Base-by-base conservation (phyloP, 352 stramenopile genomes). In the Blastocystis sp. region DNA sequence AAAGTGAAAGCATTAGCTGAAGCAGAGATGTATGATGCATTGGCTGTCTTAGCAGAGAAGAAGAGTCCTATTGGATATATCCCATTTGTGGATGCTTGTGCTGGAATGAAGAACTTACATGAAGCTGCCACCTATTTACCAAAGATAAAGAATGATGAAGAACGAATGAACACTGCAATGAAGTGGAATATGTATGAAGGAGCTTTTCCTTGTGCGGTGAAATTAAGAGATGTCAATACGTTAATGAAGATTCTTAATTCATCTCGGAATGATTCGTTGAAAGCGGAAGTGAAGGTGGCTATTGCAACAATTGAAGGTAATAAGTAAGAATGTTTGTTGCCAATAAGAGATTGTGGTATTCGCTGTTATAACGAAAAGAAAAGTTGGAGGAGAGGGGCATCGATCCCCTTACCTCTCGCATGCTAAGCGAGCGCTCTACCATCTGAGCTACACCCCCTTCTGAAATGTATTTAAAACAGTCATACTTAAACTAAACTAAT, bases 381-480 rank as follows among this genome's bases (percentile, higher is more conserved):
- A 57, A 58, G 46, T n/a, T 83, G 71, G 71, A 83, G 71, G 71
- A 83, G 71, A 83, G 49, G 71, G 71, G 71, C 32, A 83, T 83
- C 71, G 71, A 83, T 83, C 71, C 71, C 71, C 71, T 83, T 83
- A 83, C 71, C 71, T 83, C 71, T 83, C 71, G 71, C 71, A 83
- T 83, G 71, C 71, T 83, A 83, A 83, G 71, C 71, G 71, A 83
- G 71, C 71, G 71, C 71, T 83, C 71, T 83, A 83, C 71, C 71
- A 83, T 83, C 71, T 83, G 71, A 83, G 71, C 71, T 83, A 83
- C 71, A 83, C 71, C 71, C 71, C 71, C 71, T 11, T 21, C 35
- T 19, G 66, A 0, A 52, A 52, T 1, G 3, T 1, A 24, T 24
- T 42, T 3, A 12, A 11, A 4, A 0, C 0, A 37, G 19, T 24